These are phyloP conservation scores for Solanum virginianum DNA, from an alignment of 257 asterid genomes.

Conservation along the genomic window DNA sequence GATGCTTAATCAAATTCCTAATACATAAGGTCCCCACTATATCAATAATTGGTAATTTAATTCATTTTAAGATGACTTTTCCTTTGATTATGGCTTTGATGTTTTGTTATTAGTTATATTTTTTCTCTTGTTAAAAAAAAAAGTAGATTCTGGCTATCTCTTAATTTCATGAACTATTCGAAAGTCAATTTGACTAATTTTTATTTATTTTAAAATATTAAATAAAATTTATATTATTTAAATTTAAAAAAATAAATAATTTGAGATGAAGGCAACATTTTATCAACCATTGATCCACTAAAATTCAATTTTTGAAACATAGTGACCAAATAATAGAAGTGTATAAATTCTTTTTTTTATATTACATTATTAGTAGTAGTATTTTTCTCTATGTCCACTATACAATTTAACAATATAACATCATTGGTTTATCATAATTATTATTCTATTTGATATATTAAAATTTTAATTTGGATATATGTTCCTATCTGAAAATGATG, in stretches of 20 bases:
- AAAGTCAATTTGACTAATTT: too few relatives aligned
- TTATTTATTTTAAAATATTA: too few relatives aligned
- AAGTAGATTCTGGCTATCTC: neutral
- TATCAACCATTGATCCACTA: neutral
- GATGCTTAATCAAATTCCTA: neutral
- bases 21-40: neutral
- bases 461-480: neutral
- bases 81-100: neutral
- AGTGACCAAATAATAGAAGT: neutral
- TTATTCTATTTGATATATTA: neutral
- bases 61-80: neutral
- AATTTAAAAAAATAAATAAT: neutral
- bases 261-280: neutral
- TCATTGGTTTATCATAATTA: neutral
- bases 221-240: too few relatives aligned
- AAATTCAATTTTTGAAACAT: neutral
- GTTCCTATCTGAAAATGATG: conserved; percentile 17
- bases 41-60: neutral
- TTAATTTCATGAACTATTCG: too few relatives aligned
- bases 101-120: neutral
- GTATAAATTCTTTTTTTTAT: neutral
- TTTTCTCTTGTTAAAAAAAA: neutral
- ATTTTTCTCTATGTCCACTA: neutral
- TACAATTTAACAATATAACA: neutral
- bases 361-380: neutral